These are phyloP conservation scores for Cercis canadensis DNA, from an alignment of 306 rosid genomes.

Conservation along the genomic window DNA sequence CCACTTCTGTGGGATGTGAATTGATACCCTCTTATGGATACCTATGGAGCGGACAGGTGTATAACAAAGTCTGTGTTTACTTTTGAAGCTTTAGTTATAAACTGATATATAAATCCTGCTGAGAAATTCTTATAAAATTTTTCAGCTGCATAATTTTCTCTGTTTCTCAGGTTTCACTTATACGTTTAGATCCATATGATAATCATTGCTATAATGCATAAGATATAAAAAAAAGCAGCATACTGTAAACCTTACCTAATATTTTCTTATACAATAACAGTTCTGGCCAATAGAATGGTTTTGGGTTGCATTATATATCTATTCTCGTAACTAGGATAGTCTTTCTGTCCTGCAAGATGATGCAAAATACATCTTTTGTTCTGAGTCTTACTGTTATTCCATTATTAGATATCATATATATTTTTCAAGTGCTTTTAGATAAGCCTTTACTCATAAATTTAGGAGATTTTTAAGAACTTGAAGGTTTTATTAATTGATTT, in stretches of 20 bases:
- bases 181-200: not conserved
- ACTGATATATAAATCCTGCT: not conserved
- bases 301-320: constrained; percentile 21
- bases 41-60: not conserved
- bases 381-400: constrained; percentile 13
- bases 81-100: not conserved
- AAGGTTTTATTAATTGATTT: constrained; percentile 11
- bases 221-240: not conserved
- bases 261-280: not conserved
- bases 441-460: constrained; percentile 5
- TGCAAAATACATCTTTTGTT: constrained; percentile 23
- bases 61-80: not conserved
- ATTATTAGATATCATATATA: constrained; percentile 5
- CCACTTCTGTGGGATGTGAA: not conserved
- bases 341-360: not conserved
- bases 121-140: not conserved
- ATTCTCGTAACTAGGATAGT: not conserved
- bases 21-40: not conserved
- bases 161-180: not conserved
- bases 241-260: not conserved
- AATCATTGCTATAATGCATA: not conserved
- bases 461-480: constrained; percentile 11
- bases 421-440: constrained; percentile 14
- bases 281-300: constrained; percentile 2
- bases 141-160: not conserved